phyloP scores from a whole-genome alignment of 1,284 basidiomycete genomes.

The Trametes versicolor region DNA sequence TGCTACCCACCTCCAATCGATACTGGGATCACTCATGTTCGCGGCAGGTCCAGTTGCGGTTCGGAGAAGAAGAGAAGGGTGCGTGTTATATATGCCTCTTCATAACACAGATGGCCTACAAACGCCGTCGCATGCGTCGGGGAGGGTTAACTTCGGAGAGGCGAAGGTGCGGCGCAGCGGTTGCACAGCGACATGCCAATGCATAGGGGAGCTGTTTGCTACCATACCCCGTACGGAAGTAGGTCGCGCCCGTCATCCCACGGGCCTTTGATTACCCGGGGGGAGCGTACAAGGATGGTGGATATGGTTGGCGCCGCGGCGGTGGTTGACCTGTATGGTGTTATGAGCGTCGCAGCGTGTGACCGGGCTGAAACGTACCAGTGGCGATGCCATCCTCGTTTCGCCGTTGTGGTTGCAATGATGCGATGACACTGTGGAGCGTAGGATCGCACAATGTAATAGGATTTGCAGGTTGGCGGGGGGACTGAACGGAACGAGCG shows the following conservation, averaged over 20 bases:
- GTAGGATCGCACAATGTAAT: no score
- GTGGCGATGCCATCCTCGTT: not conserved
- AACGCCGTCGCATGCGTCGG: not conserved
- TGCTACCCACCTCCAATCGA: conserved; percentile 1
- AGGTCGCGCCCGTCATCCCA: not conserved
- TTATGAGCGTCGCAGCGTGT: conserved; percentile 6
- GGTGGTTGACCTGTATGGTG: not conserved
- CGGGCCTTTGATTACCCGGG: conserved; percentile 3
- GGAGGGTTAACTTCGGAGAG: not conserved
- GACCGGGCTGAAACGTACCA: not conserved
- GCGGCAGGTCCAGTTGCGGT: no score
- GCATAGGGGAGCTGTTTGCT: no score
- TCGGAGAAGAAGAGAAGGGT: not conserved
- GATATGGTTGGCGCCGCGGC: not conserved
- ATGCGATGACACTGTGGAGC: not conserved
- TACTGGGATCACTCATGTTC: not conserved
- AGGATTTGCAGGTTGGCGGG: not conserved
- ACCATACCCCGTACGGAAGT: not conserved
- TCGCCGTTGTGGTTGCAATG: not conserved
- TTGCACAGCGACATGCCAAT: not conserved
- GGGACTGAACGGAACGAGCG: not conserved
- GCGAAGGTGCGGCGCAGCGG: not conserved
- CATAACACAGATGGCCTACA: not conserved
- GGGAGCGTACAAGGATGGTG: not conserved
- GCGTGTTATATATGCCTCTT: not conserved